Conservation (phyloP, 1,284 basidiomycete species). For the Microbotryum scabiosae region DNA sequence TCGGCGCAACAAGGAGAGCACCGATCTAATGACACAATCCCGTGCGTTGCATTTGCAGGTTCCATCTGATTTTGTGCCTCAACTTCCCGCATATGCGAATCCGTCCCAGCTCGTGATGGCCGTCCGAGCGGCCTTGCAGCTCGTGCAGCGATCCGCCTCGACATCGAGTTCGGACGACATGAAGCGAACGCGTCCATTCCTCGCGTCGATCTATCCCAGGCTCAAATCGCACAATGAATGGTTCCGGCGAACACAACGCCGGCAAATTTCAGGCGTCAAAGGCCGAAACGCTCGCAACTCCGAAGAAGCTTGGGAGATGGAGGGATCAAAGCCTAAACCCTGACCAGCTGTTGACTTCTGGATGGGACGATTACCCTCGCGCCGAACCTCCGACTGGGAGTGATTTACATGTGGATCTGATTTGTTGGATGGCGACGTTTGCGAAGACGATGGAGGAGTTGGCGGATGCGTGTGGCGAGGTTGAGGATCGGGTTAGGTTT, state of each 20-base stretch:
- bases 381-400: conserved; percentile 71
- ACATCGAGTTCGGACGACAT: too few relatives aligned
- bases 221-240: conserved; percentile 86
- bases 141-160: too few relatives aligned
- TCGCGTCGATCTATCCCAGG: conserved; percentile 70
- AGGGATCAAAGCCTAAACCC: conserved; percentile 61
- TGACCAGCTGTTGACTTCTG: conserved; percentile 80
- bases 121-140: conserved; percentile 51
- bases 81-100: conserved; percentile 87
- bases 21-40: too few relatives aligned
- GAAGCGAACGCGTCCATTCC: conserved; percentile 43
- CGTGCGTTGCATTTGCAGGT: conserved; percentile 47
- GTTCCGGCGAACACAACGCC: conserved; percentile 87
- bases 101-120: conserved; percentile 89
- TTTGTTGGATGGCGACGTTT: conserved; percentile 93
- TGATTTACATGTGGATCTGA: conserved; percentile 83
- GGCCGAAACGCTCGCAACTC: conserved; percentile 68
- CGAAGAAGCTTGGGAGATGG: conserved; percentile 87
- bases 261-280: conserved; percentile 77
- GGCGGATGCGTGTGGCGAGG: conserved; percentile 63
- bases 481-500: conserved; percentile 68
- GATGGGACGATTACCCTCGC: conserved; percentile 90
- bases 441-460: conserved; percentile 79
- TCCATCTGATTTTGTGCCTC: conserved; percentile 77
- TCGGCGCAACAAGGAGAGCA: too few relatives aligned